These are phyloP conservation scores for Aureobasidium subglaciale DNA, from an alignment of 2,329 filamentous ascomycete species.

Conservation along the genomic window DNA sequence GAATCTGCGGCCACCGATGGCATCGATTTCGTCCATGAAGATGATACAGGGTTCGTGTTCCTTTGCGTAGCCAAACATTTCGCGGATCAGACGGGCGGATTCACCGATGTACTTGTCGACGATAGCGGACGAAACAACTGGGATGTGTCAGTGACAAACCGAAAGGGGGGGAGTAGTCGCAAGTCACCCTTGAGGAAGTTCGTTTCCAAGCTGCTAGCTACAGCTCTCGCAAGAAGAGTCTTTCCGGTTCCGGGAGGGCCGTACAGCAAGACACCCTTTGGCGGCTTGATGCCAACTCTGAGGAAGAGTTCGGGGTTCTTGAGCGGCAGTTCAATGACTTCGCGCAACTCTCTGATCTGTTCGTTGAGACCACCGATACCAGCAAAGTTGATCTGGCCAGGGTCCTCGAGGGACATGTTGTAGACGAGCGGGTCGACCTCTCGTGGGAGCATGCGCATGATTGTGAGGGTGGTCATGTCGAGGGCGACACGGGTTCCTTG, in stretches of 20 bases:
- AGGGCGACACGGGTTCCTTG: constrained; percentile 95
- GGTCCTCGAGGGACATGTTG: constrained; percentile 99
- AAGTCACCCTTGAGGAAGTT: constrained; percentile 88
- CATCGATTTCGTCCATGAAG: constrained; percentile 99
- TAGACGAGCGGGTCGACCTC: constrained; percentile 98
- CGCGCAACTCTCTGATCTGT: constrained; percentile 92
- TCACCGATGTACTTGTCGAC: constrained; percentile 99
- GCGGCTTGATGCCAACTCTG: constrained; percentile 95
- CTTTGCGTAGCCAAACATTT: constrained; percentile 99
- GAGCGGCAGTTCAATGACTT: constrained; percentile 94
- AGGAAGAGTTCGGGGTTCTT: constrained; percentile 98
- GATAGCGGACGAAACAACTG: constrained; percentile 96
- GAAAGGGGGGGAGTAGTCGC: no score
- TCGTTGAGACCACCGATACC: constrained; percentile 97
- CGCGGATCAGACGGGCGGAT: constrained; percentile 90
- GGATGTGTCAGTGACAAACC: constrained; percentile 17
- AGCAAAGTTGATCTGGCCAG: constrained; percentile 93
- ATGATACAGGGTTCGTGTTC: constrained; percentile 99
- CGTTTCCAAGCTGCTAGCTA: constrained; percentile 92
- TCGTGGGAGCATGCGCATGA: constrained; percentile 98
- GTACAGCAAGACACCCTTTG: constrained; percentile 93
- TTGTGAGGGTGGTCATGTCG: constrained; percentile 98
- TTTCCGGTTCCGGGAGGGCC: constrained; percentile 96
- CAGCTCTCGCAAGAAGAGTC: constrained; percentile 86
- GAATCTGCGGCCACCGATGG: constrained; percentile 92